These are phyloP conservation scores for Mortierella sp. DNA, from an alignment of 371 early-diverging fungal genomes.

Conservation along the genomic window DNA sequence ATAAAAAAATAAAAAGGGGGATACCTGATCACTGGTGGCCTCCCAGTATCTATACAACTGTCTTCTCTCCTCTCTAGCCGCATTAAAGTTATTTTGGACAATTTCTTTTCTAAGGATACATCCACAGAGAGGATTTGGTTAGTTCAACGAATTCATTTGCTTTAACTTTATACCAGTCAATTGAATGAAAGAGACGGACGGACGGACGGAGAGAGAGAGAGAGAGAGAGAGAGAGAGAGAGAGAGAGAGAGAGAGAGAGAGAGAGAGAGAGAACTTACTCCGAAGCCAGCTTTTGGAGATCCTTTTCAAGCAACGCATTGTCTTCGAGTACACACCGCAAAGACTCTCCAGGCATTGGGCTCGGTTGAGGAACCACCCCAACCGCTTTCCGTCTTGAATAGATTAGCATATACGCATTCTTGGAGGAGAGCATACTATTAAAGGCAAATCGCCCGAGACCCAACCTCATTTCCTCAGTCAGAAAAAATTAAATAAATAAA, in stretches of 20 bases:
- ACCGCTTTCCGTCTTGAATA: constrained; percentile 20
- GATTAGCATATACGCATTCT: constrained; percentile 55
- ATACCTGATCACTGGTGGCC: constrained; percentile 34
- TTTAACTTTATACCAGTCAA: no score
- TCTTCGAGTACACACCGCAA: constrained; percentile 27
- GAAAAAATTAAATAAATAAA: no score
- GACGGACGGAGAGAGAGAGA: not conserved
- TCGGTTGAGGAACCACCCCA: not conserved
- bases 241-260: no score
- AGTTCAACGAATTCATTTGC: no score
- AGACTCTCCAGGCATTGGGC: constrained; percentile 15
- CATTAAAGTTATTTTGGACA: constrained; percentile 23
- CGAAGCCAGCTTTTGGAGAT: constrained; percentile 10
- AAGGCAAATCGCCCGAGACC: not conserved
- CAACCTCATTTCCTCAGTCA: no score
- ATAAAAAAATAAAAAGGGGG: not conserved
- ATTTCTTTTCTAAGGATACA: not conserved
- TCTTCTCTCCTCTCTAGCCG: constrained; percentile 10
- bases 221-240: no score
- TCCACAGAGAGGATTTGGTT: no score
- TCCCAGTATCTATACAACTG: constrained; percentile 34
- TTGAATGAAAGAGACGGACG: no score
- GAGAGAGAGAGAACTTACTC: constrained; percentile 10
- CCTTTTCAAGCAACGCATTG: constrained; percentile 18
- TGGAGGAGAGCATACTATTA: constrained; percentile 44